phyloP scores from a whole-genome alignment of 2,329 filamentous ascomycete species.

The Hymenoscyphus infarciens region DNA sequence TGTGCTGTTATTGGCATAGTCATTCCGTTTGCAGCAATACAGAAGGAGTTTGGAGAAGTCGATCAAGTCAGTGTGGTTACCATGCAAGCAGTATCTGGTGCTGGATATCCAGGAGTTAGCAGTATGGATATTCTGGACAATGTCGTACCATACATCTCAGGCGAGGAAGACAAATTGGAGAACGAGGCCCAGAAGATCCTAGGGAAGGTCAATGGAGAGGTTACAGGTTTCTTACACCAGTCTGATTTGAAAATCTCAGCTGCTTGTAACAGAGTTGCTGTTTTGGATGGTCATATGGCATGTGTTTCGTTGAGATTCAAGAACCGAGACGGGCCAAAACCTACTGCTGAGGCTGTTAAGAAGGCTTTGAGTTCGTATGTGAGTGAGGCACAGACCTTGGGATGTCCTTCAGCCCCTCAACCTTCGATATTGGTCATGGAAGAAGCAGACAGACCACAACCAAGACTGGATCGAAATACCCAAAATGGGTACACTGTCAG shows the following conservation, averaged over 20 bases:
- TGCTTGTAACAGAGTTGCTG: conserved; percentile 90
- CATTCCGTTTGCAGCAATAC: conserved; percentile 88
- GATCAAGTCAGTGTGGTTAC: conserved; percentile 77
- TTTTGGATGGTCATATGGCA: conserved; percentile 92
- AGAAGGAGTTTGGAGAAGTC: conserved; percentile 80
- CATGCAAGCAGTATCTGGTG: conserved; percentile 90
- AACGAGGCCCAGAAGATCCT: conserved; percentile 94
- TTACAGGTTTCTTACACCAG: conserved; percentile 75
- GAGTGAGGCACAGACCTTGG: conserved; percentile 75
- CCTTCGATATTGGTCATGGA: conserved; percentile 86
- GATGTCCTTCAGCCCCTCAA: conserved; percentile 80
- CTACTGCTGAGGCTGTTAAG: conserved; percentile 72
- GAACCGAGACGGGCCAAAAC: conserved; percentile 59
- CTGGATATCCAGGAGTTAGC: conserved; percentile 84
- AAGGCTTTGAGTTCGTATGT: conserved; percentile 76
- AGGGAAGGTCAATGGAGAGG: conserved; percentile 66
- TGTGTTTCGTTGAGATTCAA: conserved; percentile 85
- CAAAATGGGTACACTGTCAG: conserved; percentile 85
- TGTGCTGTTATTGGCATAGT: conserved; percentile 96
- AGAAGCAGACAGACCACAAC: conserved; percentile 85
- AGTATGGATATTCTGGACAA: conserved; percentile 97
- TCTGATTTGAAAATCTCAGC: conserved; percentile 72
- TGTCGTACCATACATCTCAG: conserved; percentile 86
- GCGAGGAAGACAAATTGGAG: conserved; percentile 95
- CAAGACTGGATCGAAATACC: conserved; percentile 81